Conservation (phyloP, 176 grass and related monocot species). For the Elaeis guineensis region DNA sequence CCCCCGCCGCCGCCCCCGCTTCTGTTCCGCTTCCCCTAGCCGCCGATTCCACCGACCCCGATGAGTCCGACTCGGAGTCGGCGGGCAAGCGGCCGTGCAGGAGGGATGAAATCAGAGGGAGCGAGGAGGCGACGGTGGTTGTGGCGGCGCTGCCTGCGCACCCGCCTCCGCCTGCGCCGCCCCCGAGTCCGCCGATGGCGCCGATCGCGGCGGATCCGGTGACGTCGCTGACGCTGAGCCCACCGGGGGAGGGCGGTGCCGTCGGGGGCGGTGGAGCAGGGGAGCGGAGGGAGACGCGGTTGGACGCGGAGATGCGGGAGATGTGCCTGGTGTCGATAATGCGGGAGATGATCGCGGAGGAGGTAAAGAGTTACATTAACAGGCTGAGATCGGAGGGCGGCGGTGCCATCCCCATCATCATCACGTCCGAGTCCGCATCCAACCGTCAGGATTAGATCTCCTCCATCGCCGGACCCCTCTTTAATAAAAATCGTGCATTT, state of each 20-base stretch:
- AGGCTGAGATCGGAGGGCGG: constrained; percentile 2
- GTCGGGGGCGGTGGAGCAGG: not conserved
- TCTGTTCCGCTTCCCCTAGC: constrained; percentile 7
- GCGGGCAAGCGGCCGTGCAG: constrained; percentile 23
- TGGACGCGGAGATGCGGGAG: constrained; percentile 27
- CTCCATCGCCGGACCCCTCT: too few relatives aligned
- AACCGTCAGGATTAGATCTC: not conserved
- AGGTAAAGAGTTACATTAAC: constrained; percentile 53
- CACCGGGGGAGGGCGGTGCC: constrained; percentile 18
- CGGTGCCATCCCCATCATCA: constrained; percentile 3
- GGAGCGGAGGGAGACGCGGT: constrained; percentile 17
- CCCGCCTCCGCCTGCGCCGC: too few relatives aligned
- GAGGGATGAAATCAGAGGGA: not conserved
- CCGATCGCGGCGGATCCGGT: constrained; percentile 17
- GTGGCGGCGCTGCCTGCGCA: too few relatives aligned
- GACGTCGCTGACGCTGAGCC: constrained; percentile 62
- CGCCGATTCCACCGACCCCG: constrained; percentile 11
- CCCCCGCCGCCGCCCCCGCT: not conserved
- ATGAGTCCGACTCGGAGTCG: not conserved
- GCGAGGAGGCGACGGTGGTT: too few relatives aligned
- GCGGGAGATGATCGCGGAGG: constrained; percentile 49
- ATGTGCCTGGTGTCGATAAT: constrained; percentile 13
- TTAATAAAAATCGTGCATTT: too few relatives aligned
- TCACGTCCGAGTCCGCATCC: constrained; percentile 6
- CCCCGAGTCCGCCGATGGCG: not conserved